Conservation (phyloP, 176 grass and related monocot species). For the Bonia amplexicaulis region DNA sequence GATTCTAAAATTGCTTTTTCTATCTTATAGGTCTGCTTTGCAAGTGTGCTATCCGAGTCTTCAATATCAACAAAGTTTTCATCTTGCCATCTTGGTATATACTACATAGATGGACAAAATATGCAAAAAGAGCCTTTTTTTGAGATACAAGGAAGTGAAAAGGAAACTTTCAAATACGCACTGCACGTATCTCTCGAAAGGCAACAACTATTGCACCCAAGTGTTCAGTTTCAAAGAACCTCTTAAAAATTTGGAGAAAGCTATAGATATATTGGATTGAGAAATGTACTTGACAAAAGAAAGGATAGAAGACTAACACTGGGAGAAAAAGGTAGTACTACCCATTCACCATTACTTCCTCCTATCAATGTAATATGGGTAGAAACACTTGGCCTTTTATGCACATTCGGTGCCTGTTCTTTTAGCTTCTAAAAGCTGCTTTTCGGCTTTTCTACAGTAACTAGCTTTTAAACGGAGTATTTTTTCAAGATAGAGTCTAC, state of each 20-base stretch:
- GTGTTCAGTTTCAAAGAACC: neutral
- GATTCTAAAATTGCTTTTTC: neutral
- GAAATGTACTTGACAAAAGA: neutral
- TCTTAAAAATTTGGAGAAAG: neutral
- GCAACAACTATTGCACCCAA: neutral
- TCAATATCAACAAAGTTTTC: conserved; percentile 12
- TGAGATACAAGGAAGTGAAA: neutral
- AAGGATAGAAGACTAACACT: no score
- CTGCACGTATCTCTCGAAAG: neutral
- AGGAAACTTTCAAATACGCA: neutral
- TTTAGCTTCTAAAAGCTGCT: no score
- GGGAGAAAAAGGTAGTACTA: no score
- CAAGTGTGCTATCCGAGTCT: conserved; percentile 40
- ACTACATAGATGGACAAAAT: conserved; percentile 44
- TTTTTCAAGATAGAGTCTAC: no score
- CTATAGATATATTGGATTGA: neutral
- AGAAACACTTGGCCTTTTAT: no score
- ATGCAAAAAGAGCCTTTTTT: neutral
- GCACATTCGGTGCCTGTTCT: no score
- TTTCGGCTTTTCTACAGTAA: no score
- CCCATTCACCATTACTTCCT: no score
- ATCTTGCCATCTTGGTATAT: conserved; percentile 17
- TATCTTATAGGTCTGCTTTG: conserved; percentile 31
- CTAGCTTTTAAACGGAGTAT: no score
- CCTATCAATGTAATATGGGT: no score